Percentiles rank a stretch among this genome's conserved stretches.
These are phyloP conservation scores for Cytospora piceae DNA, from an alignment of 2,329 filamentous ascomycete species.

Conservation along the genomic window DNA sequence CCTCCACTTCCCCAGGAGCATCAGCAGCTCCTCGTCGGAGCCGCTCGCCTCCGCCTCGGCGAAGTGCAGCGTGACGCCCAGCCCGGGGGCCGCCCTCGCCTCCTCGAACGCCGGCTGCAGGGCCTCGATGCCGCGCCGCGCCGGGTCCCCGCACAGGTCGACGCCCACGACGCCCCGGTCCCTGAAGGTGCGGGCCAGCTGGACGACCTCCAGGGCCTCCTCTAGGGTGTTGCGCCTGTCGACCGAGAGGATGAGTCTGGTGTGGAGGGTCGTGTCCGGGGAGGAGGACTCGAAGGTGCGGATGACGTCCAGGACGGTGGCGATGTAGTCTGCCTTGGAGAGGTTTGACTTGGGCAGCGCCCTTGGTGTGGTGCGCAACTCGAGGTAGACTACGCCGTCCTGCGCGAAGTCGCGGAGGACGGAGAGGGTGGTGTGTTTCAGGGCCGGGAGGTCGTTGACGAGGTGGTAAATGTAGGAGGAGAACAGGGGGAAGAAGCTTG, in stretches of 20 bases:
- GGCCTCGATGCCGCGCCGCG: conserved; percentile 60
- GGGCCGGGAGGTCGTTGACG: conserved; percentile 62
- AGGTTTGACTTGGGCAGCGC: conserved; percentile 53
- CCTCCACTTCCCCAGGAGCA: conserved; percentile 62
- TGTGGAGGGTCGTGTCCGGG: conserved; percentile 49
- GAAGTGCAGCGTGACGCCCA: conserved; percentile 77
- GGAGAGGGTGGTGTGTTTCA: conserved; percentile 64
- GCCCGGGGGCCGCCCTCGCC: conserved; percentile 53
- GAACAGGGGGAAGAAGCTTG: conserved; percentile 78
- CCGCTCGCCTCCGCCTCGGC: conserved; percentile 67
- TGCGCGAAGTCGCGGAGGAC: conserved; percentile 68
- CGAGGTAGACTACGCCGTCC: conserved; percentile 77
- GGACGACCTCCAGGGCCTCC: conserved; percentile 66
- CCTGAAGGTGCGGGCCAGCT: conserved; percentile 62
- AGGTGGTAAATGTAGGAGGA: conserved; percentile 80
- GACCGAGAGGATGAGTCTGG: conserved; percentile 72
- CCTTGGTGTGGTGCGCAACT: conserved; percentile 80
- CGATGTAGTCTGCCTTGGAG: conserved; percentile 66
- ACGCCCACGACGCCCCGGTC: conserved; percentile 67
- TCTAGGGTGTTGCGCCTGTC: conserved; percentile 65
- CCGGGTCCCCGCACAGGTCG: conserved; percentile 79
- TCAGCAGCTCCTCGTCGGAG: conserved; percentile 62
- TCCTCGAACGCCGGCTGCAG: conserved; percentile 63
- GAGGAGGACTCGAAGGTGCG: conserved; percentile 48
- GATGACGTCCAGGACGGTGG: conserved; percentile 68